phyloP scores from a whole-genome alignment of 257 asterid species.

The Petrea volubilis region DNA sequence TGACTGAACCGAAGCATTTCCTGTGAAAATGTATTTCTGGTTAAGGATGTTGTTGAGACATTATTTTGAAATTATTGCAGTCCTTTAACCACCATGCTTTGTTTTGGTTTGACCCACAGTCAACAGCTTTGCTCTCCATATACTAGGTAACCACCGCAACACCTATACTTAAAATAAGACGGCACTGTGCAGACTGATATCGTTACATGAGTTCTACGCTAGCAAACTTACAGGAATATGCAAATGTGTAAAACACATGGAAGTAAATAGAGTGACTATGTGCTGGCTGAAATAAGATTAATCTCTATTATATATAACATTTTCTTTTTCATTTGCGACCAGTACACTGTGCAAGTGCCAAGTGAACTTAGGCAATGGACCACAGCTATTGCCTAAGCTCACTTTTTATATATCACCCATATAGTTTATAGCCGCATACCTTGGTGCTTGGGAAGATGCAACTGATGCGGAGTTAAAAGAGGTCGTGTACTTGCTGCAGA shows the following conservation, averaged over 20 bases:
- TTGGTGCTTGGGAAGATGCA: conserved; percentile 70
- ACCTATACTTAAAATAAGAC: background rate
- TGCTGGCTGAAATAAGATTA: background rate
- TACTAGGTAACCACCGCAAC: background rate
- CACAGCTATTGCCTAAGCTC: background rate
- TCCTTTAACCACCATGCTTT: too few relatives aligned
- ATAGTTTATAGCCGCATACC: conserved; percentile 42
- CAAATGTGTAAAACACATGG: background rate
- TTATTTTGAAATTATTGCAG: background rate
- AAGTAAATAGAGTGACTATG: background rate
- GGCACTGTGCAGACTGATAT: background rate
- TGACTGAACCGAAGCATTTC: conserved; percentile 56
- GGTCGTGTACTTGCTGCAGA: conserved; percentile 63
- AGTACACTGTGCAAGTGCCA: background rate
- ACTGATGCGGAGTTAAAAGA: conserved; percentile 47
- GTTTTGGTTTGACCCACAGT: too few relatives aligned
- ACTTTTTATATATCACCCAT: background rate
- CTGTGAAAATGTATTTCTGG: conserved; percentile 38
- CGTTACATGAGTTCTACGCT: background rate
- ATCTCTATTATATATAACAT: background rate
- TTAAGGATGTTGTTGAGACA: background rate
- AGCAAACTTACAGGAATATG: background rate
- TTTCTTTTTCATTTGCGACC: background rate
- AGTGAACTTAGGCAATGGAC: background rate
- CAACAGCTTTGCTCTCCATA: too few relatives aligned